Percentiles rank a stretch among this genome's conserved stretches.
Conservation (phyloP, 257 asterid genomes). For the Jacaranda copaia region DNA sequence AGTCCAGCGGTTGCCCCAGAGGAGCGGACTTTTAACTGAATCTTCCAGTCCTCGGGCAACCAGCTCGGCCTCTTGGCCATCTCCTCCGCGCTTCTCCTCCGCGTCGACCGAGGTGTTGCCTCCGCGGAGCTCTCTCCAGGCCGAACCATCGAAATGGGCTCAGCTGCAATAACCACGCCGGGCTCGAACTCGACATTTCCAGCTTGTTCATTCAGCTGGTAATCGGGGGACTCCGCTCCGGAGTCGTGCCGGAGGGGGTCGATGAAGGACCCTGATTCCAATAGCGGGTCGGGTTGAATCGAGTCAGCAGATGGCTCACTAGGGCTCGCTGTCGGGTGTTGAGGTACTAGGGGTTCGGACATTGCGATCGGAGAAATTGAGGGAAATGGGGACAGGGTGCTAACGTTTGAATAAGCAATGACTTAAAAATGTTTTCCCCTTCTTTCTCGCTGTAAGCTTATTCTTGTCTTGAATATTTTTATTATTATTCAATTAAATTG, state of each 20-base stretch:
- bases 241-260: constrained; percentile 24
- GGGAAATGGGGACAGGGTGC: constrained; percentile 11
- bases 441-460: neutral
- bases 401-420: constrained; percentile 18
- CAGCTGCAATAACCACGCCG: constrained; percentile 46
- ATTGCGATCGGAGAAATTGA: constrained; percentile 31
- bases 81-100: constrained; percentile 49
- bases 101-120: constrained; percentile 25
- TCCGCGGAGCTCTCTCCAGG: constrained; percentile 38
- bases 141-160: constrained; percentile 48
- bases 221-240: constrained; percentile 29
- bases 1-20: constrained; percentile 53
- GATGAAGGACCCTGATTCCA: constrained; percentile 42
- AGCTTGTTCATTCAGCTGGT: neutral
- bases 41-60: constrained; percentile 53
- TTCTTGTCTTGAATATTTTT: neutral
- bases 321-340: constrained; percentile 12
- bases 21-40: constrained; percentile 44
- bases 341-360: constrained; percentile 30
- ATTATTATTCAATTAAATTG: neutral
- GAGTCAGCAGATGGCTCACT: constrained; percentile 1
- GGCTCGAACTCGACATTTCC: constrained; percentile 34
- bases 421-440: constrained; percentile 27
- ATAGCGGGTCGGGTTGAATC: constrained; percentile 35
- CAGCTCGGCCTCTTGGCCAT: constrained; percentile 52